Evolutionary conservation across 2,329 filamentous ascomycete species (phyloP).

Genomic region (Aspergillus udagawae): DNA sequence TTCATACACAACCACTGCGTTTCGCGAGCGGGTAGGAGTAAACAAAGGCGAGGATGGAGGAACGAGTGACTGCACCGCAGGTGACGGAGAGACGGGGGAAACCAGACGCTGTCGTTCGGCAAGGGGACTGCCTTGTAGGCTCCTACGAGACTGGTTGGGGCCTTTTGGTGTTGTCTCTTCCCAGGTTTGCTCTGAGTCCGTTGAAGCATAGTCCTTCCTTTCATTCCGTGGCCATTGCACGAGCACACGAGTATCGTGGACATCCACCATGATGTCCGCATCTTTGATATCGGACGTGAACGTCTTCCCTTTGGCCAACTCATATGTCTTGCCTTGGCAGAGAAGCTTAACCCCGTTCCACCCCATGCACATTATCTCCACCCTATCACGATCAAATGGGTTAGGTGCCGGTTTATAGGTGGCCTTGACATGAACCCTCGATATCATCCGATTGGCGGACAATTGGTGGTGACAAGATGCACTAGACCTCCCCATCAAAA

Average conservation of each 20-base stretch:
- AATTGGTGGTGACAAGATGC: conserved; percentile 95
- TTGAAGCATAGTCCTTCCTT: conserved; percentile 50
- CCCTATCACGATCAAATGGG: conserved; percentile 66
- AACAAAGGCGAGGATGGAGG: conserved; percentile 40
- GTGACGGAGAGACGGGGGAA: conserved; percentile 74
- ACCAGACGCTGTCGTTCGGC: conserved; percentile 60
- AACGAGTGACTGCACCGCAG: conserved; percentile 47
- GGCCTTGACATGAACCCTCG: conserved; percentile 87
- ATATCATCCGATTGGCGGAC: conserved; percentile 86
- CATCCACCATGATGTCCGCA: conserved; percentile 89
- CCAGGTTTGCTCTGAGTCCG: conserved; percentile 66
- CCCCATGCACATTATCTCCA: conserved; percentile 86
- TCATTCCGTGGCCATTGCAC: conserved; percentile 74
- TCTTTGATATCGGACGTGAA: conserved; percentile 87
- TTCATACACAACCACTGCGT: conserved; percentile 64
- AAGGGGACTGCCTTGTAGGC: conserved; percentile 44
- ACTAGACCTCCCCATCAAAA: conserved; percentile 89
- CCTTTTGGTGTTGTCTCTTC: conserved; percentile 51
- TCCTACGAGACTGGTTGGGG: conserved; percentile 23
- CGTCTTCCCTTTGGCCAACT: conserved; percentile 79
- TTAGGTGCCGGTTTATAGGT: conserved; percentile 69
- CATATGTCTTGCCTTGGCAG: conserved; percentile 82
- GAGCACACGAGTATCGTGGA: conserved; percentile 86
- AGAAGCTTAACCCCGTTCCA: conserved; percentile 96
- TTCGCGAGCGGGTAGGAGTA: conserved; percentile 42